These are phyloP conservation scores for Boletus barrowsii DNA, from an alignment of 768 basidiomycete genomes.

Conservation along the genomic window DNA sequence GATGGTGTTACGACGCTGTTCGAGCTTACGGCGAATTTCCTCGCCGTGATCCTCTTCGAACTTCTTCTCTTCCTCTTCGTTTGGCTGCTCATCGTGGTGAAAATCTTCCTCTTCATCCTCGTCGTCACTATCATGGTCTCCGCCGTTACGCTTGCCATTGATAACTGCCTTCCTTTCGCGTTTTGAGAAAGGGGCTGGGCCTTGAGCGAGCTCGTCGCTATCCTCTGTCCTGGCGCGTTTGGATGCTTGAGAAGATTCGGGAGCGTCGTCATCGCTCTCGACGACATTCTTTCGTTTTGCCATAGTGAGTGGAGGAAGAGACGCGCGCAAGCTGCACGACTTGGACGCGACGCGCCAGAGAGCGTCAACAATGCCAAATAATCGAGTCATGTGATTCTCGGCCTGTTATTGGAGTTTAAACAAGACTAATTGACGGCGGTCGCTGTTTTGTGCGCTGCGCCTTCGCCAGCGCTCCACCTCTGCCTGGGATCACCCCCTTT, in stretches of 20 bases:
- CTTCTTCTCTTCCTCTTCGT: constrained; percentile 59
- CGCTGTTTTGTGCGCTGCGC: too few species aligned
- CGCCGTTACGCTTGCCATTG: constrained; percentile 32
- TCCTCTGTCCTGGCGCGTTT: constrained; percentile 47
- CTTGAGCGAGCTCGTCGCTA: constrained; percentile 31
- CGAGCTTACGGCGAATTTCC: constrained; percentile 52
- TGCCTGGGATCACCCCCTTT: too few species aligned
- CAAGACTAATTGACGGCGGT: too few species aligned
- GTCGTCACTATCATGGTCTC: constrained; percentile 29
- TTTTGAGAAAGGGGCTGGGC: constrained; percentile 11
- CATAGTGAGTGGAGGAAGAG: constrained; percentile 37
- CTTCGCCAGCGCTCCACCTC: too few species aligned
- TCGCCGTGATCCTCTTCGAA: constrained; percentile 64
- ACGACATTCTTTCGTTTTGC: constrained; percentile 48
- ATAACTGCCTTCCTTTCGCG: constrained; percentile 30
- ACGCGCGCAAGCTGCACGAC: constrained; percentile 2
- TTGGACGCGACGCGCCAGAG: constrained; percentile 27
- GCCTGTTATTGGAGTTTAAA: too few species aligned
- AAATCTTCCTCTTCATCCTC: constrained; percentile 33
- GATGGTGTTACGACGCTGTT: constrained; percentile 39
- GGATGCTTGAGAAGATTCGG: constrained; percentile 31
- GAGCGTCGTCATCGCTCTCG: constrained; percentile 43
- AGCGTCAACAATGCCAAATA: constrained; percentile 25
- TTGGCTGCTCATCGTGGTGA: constrained; percentile 34
- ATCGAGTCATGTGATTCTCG: neutral